Evolutionary conservation across 495 filamentous ascomycete genomes (phyloP).

Genomic region (Ramalina peruviana): DNA sequence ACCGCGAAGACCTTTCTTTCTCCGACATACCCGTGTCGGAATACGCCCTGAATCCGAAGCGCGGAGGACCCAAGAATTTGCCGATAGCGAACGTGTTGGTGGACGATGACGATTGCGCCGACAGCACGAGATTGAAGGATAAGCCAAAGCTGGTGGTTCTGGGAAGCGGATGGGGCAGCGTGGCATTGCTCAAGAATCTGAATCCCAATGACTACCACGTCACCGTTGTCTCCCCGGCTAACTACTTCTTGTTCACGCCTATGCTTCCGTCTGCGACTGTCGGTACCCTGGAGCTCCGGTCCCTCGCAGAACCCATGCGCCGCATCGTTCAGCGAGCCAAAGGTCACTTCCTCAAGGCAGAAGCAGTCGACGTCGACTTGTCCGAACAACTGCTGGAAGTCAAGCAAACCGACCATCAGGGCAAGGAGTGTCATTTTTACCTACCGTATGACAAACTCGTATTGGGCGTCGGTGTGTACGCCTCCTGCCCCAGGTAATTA

Average conservation of each 20-base stretch:
- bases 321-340: conserved; percentile 61
- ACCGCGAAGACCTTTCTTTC: conserved; percentile 48
- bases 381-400: conserved; percentile 83
- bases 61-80: conserved; percentile 89
- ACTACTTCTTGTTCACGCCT: conserved; percentile 96
- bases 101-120: conserved; percentile 69
- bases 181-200: conserved; percentile 81
- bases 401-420: conserved; percentile 53
- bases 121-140: conserved; percentile 52
- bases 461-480: conserved; percentile 65
- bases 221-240: conserved; percentile 83
- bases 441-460: conserved; percentile 98
- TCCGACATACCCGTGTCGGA: conserved; percentile 71
- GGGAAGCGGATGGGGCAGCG: conserved; percentile 90
- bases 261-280: conserved; percentile 96
- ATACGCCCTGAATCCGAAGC: conserved; percentile 63
- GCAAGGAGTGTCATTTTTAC: conserved; percentile 69
- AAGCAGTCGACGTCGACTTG: conserved; percentile 79
- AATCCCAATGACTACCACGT: conserved; percentile 86
- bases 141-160: conserved; percentile 88
- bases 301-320: conserved; percentile 83
- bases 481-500: neutral
- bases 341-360: conserved; percentile 82
- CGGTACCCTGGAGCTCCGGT: conserved; percentile 80
- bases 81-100: conserved; percentile 78